Base-by-base conservation (phyloP, 2,329 filamentous ascomycete species). In the Penicillium paneum region DNA sequence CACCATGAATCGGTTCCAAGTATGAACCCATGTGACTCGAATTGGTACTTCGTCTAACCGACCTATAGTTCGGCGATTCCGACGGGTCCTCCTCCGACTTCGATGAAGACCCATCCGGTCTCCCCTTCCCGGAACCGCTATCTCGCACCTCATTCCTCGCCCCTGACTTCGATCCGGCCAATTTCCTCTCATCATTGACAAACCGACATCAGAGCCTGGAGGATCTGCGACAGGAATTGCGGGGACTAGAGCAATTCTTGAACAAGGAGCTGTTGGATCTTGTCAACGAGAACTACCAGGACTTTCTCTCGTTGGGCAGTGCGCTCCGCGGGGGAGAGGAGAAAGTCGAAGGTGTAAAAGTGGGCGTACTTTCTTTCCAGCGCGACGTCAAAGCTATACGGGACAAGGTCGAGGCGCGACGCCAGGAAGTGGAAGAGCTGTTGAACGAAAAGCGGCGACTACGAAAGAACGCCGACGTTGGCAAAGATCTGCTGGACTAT, bases 171-270 rank as follows among this genome's bases (percentile, higher is more conserved):
- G 85, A 90, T 58, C 87, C 95, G 0, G 83, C 89, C 2, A 78
- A 78, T 2, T 99, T 97, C 71, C 87, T 99, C 74, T 91, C 86
- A 8, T 87, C 89, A 1, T 81, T 96, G 1, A 84, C 86, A 19
- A 86, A 94, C 69, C 88, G 94, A 1, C 94, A 99, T 72, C 94
- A 99, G 73, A 97, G 93, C 0, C 89, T 99, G 44, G 92, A 96
- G 70, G 94, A 99, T 71, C 80, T 99, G 31, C 90, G 93, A 34
- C 78, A 87, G 5, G 95, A 99, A 67, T 80, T 99, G 15, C 87
- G 92, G 41, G 84, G 91, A 55, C 83, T 95, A 49, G 90, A 87
- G 63, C 84, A 89, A 63, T 82, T 87, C 19, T 86, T 99, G 57
- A 89, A 87, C 66, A 84, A 88, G 59, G 94, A 99, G 76, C 81